phyloP scores from a whole-genome alignment of 2,329 filamentous ascomycete genomes.

The Talaromyces sp. region DNA sequence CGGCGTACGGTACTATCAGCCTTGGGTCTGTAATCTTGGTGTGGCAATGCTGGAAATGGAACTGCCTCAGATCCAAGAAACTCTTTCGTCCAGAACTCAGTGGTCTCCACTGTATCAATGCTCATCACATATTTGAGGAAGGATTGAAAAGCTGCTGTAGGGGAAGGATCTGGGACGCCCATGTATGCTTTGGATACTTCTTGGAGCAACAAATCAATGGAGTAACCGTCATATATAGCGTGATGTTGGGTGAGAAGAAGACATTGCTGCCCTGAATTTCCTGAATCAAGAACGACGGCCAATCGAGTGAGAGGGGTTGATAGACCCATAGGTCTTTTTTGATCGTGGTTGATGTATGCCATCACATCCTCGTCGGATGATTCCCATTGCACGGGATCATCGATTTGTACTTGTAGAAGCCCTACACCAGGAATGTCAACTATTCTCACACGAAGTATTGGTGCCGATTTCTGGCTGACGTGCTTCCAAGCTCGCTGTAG shows the following conservation, averaged over 20 bases:
- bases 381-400: not conserved
- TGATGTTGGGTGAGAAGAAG: conserved; percentile 48
- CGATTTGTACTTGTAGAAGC: conserved; percentile 36
- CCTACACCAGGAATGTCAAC: conserved; percentile 36
- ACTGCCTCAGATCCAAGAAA: not conserved
- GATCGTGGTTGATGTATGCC: conserved; percentile 30
- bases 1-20: conserved; percentile 4
- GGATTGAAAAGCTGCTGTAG: not conserved
- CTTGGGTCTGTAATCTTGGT: not conserved
- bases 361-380: not conserved
- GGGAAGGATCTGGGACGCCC: conserved; percentile 25
- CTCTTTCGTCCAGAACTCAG: not conserved
- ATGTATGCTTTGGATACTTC: conserved; percentile 66
- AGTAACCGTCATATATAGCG: conserved; percentile 87
- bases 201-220: conserved; percentile 68
- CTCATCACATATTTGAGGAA: not conserved
- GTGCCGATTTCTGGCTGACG: not conserved
- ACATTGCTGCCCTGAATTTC: conserved; percentile 30
- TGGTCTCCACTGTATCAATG: not conserved
- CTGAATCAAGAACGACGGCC: conserved; percentile 29
- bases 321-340: conserved; percentile 34
- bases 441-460: conserved; percentile 24
- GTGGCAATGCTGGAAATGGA: conserved; percentile 11
- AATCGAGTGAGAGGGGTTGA: conserved; percentile 37
- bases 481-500: conserved; percentile 32